Evolutionary conservation across 148 eudicot species (phyloP).

Genomic region (Bassia scoparia): DNA sequence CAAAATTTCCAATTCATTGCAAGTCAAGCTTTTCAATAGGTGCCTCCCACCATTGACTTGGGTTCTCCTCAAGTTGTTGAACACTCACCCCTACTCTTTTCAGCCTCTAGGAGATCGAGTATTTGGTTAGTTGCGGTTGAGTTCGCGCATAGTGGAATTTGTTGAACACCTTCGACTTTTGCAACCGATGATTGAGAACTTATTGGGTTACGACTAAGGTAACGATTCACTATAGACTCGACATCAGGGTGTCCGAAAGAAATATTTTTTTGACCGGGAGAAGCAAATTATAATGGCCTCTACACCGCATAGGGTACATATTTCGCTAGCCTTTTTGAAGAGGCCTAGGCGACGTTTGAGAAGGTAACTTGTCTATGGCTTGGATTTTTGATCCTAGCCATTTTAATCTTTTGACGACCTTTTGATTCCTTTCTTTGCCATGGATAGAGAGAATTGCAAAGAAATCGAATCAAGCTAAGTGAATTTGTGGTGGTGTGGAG

Average conservation of each 20-base stretch:
- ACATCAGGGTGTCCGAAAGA: constrained; percentile 53
- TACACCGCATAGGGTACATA: constrained; percentile 50
- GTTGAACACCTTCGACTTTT: constrained; percentile 23
- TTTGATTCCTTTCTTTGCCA: constrained; percentile 48
- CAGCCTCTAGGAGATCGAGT: constrained; percentile 36
- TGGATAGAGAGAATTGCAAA: constrained; percentile 17
- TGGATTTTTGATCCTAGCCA: constrained; percentile 51
- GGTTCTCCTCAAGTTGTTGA: constrained; percentile 31
- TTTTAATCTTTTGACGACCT: constrained; percentile 63
- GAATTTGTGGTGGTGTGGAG: constrained; percentile 2
- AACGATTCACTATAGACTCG: constrained; percentile 37
- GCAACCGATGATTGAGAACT: constrained; percentile 13
- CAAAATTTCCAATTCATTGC: constrained; percentile 39
- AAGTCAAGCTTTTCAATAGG: constrained; percentile 42
- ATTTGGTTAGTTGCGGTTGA: constrained; percentile 44
- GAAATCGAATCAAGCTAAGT: constrained; percentile 1
- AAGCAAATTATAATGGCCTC: constrained; percentile 41
- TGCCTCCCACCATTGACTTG: constrained; percentile 44
- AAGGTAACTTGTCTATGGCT: constrained; percentile 56
- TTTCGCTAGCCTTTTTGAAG: constrained; percentile 58
- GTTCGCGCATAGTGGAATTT: constrained; percentile 24
- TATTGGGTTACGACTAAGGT: constrained; percentile 31
- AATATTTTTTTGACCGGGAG: constrained; percentile 48
- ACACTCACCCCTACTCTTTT: constrained; percentile 37
- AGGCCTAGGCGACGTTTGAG: constrained; percentile 56